Percentiles rank a stretch among this genome's conserved stretches.
These are phyloP conservation scores for Euphorbia pulcherrima DNA, from an alignment of 345 rosid genomes.

Conservation along the genomic window DNA sequence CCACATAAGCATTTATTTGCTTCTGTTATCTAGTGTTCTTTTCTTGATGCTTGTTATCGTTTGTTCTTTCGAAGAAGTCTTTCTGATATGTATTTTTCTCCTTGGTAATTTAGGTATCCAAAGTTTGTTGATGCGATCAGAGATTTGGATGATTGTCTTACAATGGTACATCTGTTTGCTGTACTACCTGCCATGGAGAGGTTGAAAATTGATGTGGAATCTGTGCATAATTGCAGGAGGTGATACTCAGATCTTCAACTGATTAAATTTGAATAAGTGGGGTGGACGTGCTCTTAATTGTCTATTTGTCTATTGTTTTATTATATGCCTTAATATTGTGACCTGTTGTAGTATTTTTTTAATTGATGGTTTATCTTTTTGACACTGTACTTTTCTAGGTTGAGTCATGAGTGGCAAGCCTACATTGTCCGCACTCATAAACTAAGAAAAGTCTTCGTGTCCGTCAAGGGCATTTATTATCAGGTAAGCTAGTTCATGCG, in stretches of 20 bases:
- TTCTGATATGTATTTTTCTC: background rate
- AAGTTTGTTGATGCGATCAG: constrained; percentile 80
- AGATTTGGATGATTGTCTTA: constrained; percentile 92
- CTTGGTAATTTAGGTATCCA: constrained; percentile 59
- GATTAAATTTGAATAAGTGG: background rate
- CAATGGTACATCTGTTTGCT: constrained; percentile 93
- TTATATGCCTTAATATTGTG: background rate
- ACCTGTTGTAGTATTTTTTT: background rate
- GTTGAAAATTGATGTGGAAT: constrained; percentile 67
- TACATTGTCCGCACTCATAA: constrained; percentile 73
- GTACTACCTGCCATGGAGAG: constrained; percentile 78
- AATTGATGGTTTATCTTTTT: background rate
- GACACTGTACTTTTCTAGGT: constrained; percentile 38
- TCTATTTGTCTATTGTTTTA: background rate
- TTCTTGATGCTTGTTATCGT: background rate
- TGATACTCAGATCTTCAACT: constrained; percentile 15
- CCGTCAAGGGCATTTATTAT: constrained; percentile 94
- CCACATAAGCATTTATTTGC: background rate
- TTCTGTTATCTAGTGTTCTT: background rate
- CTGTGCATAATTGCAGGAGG: constrained; percentile 84
- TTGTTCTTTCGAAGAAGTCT: background rate
- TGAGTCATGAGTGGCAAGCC: constrained; percentile 98
- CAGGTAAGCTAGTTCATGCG: constrained; percentile 46
- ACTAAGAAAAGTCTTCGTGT: constrained; percentile 73
- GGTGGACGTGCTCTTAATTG: background rate